Evolutionary conservation across 371 early-diverging fungal species (phyloP).

Genomic region (Actinomortierella wolfii): DNA sequence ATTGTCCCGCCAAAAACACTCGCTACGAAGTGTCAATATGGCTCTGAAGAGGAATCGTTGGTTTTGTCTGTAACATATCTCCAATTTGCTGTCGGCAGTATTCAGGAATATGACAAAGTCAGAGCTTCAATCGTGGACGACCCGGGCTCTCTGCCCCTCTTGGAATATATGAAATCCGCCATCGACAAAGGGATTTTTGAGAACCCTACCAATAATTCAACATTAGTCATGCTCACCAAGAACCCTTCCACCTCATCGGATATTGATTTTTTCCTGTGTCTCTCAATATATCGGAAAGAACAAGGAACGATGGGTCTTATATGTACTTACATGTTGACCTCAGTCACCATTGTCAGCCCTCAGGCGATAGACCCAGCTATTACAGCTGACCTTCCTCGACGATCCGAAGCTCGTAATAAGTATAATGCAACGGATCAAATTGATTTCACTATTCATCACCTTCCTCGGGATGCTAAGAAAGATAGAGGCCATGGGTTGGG

Average conservation of each 20-base stretch:
- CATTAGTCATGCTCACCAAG: background rate
- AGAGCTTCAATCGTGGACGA: slow-evolving; percentile 7
- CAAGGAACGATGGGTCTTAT: slow-evolving; percentile 1
- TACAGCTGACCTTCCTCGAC: background rate
- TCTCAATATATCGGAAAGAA: background rate
- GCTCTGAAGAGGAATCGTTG: background rate
- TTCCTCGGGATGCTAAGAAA: background rate
- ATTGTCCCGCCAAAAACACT: background rate
- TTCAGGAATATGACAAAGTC: slow-evolving; percentile 6
- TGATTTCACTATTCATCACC: slow-evolving; percentile 2
- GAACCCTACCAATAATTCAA: background rate
- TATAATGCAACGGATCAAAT: background rate
- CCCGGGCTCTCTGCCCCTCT: slow-evolving; percentile 4
- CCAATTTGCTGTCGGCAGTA: slow-evolving; percentile 6
- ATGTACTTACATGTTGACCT: background rate
- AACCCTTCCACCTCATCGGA: background rate
- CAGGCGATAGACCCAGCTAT: slow-evolving; percentile 3
- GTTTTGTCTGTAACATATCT: background rate
- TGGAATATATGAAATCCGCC: slow-evolving; percentile 4
- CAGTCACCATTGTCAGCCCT: background rate
- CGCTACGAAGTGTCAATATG: slow-evolving; percentile 5
- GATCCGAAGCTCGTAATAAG: background rate
- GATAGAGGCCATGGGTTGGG: background rate
- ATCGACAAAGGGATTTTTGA: slow-evolving; percentile 1
- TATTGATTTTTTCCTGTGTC: slow-evolving; percentile 6